Evolutionary conservation across 1,284 basidiomycete genomes (phyloP).

Genomic region (Cutaneotrichosporon daszewskae): DNA sequence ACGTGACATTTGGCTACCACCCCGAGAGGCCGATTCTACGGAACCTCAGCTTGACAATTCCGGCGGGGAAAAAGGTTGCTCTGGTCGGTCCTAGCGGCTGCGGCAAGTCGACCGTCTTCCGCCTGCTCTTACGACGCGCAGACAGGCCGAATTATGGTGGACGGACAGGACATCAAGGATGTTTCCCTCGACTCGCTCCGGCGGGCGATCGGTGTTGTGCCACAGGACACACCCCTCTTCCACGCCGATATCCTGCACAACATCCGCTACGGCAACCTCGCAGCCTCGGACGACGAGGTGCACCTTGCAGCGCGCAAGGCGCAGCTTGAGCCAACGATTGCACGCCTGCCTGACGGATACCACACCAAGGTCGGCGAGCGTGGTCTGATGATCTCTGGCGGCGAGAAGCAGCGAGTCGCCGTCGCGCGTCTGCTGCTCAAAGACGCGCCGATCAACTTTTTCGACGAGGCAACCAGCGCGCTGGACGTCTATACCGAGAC

Average conservation of each 20-base stretch:
- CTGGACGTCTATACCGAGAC: constrained; percentile 90
- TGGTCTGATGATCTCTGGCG: constrained; percentile 95
- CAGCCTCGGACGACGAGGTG: constrained; percentile 84
- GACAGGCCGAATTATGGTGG: constrained; percentile 67
- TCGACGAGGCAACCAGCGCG: constrained; percentile 97
- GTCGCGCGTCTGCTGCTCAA: constrained; percentile 89
- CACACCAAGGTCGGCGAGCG: constrained; percentile 88
- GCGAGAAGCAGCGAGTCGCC: constrained; percentile 94
- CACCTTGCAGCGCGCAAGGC: constrained; percentile 75
- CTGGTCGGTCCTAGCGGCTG: constrained; percentile 95
- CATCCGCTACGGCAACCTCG: constrained; percentile 83
- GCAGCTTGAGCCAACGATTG: constrained; percentile 76
- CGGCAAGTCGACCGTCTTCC: constrained; percentile 96
- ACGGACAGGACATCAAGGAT: constrained; percentile 73
- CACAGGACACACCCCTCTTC: constrained; percentile 96
- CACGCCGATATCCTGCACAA: constrained; percentile 94
- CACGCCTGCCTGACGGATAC: constrained; percentile 78
- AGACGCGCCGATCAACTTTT: constrained; percentile 91
- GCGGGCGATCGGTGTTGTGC: constrained; percentile 80
- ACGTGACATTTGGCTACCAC: constrained; percentile 88
- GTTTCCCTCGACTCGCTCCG: constrained; percentile 71
- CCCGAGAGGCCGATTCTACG: constrained; percentile 84
- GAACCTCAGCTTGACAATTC: constrained; percentile 82
- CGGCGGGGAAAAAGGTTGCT: constrained; percentile 91
- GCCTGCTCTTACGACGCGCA: constrained; percentile 86